Percentiles rank a stretch among this genome's conserved stretches.
These are phyloP conservation scores for Saururus chinensis DNA, from an alignment of 164 flowering plant genomes.

Conservation along the genomic window DNA sequence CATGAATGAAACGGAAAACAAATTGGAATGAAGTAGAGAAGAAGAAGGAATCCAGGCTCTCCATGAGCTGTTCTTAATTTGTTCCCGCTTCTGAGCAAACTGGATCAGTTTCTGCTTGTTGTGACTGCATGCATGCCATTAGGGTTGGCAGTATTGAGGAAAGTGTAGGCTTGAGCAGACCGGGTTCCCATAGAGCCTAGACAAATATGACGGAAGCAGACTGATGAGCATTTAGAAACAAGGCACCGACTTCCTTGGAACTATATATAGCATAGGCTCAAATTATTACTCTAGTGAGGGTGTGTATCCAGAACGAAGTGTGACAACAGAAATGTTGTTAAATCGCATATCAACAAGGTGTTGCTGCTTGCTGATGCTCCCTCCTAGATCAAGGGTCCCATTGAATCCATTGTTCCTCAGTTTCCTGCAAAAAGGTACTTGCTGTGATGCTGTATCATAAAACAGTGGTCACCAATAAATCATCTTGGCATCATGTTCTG, in stretches of 20 bases:
- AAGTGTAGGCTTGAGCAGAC: conserved; percentile 36
- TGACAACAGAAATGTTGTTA: conserved; percentile 44
- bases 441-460: too few species aligned
- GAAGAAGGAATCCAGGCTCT: too few species aligned
- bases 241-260: background rate
- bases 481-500: background rate
- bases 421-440: too few species aligned
- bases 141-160: conserved; percentile 48
- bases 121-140: conserved; percentile 17
- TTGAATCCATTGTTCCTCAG: conserved; percentile 58
- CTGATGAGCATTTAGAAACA: background rate
- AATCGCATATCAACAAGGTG: conserved; percentile 65
- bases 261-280: conserved; percentile 4
- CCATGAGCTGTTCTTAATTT: conserved; percentile 38
- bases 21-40: too few species aligned
- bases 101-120: conserved; percentile 47
- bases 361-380: conserved; percentile 38
- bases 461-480: too few species aligned
- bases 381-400: conserved; percentile 52
- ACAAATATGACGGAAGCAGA: background rate
- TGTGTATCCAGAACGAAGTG: conserved; percentile 33
- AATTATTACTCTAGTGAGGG: conserved; percentile 60
- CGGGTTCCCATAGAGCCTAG: conserved; percentile 71
- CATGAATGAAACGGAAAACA: too few species aligned
- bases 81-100: conserved; percentile 49